phyloP scores from a whole-genome alignment of 257 asterid species.

The Solanum paucissectum region DNA sequence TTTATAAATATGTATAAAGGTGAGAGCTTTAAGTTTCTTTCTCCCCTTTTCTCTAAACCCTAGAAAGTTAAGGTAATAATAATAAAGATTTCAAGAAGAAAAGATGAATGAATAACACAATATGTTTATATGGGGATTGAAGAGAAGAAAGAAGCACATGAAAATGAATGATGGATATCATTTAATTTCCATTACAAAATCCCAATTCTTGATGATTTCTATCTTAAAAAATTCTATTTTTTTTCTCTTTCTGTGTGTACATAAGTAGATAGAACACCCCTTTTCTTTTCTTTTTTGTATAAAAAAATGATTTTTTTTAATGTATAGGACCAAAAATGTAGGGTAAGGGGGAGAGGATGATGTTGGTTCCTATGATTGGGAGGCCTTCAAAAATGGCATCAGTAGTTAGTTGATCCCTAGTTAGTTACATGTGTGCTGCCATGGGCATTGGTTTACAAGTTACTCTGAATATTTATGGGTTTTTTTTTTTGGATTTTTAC shows the following conservation, averaged over 20 bases:
- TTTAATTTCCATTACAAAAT: conserved; percentile 11
- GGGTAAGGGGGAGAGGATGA: conserved; percentile 12
- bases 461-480: not conserved
- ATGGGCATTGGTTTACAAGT: conserved; percentile 1
- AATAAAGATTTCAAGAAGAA: conserved; percentile 11
- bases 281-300: not conserved
- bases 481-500: not conserved
- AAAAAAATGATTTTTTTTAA: not conserved
- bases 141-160: conserved; percentile 56
- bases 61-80: conserved; percentile 13
- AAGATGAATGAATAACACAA: not conserved
- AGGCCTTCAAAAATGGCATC: conserved; percentile 16
- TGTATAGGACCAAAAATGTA: conserved; percentile 13
- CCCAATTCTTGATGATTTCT: not conserved
- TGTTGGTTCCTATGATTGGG: conserved; percentile 17
- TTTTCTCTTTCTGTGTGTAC: not conserved
- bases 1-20: conserved; percentile 19
- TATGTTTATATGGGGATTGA: conserved; percentile 39
- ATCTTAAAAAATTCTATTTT: not conserved
- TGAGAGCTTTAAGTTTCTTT: conserved; percentile 23
- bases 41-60: conserved; percentile 30
- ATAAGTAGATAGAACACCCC: not conserved
- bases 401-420: not conserved
- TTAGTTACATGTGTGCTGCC: conserved; percentile 15
- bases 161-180: conserved; percentile 49